phyloP scores from a whole-genome alignment of 768 basidiomycete genomes.

The Floccularia luteovirens region DNA sequence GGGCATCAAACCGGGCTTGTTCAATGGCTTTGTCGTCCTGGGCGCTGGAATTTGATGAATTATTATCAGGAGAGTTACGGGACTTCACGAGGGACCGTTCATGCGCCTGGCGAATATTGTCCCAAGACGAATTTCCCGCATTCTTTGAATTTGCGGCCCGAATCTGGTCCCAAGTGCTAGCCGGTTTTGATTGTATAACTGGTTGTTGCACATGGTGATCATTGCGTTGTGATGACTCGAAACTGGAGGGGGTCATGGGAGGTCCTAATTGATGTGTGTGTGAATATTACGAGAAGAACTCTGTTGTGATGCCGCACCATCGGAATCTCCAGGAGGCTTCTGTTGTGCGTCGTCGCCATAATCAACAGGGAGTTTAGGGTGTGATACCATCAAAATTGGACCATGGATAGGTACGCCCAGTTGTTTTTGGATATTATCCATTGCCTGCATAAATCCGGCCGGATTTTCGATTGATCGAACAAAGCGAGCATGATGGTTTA shows the following conservation, averaged over 20 bases:
- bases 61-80: constrained; percentile 4
- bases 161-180: constrained; percentile 60
- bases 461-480: constrained; percentile 30
- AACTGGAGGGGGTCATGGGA: too few species aligned
- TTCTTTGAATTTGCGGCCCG: constrained; percentile 41
- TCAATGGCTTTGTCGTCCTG: constrained; percentile 24
- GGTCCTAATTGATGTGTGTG: too few species aligned
- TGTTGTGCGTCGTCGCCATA: background rate
- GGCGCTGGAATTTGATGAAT: constrained; percentile 6
- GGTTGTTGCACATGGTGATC: constrained; percentile 1
- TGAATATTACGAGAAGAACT: background rate
- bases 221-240: too few species aligned
- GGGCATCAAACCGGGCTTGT: constrained; percentile 51
- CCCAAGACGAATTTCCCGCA: constrained; percentile 53
- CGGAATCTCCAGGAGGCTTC: background rate
- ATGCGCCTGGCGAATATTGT: constrained; percentile 53
- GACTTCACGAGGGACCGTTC: constrained; percentile 25
- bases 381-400: background rate
- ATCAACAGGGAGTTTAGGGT: background rate
- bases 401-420: constrained; percentile 21
- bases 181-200: background rate
- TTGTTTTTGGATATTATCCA: constrained; percentile 36
- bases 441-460: constrained; percentile 28
- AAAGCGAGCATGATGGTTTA: constrained; percentile 26
- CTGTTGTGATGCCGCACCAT: background rate